Evolutionary conservation across 2,329 filamentous ascomycete species (phyloP).

Genomic region (Bipolaris cookei): DNA sequence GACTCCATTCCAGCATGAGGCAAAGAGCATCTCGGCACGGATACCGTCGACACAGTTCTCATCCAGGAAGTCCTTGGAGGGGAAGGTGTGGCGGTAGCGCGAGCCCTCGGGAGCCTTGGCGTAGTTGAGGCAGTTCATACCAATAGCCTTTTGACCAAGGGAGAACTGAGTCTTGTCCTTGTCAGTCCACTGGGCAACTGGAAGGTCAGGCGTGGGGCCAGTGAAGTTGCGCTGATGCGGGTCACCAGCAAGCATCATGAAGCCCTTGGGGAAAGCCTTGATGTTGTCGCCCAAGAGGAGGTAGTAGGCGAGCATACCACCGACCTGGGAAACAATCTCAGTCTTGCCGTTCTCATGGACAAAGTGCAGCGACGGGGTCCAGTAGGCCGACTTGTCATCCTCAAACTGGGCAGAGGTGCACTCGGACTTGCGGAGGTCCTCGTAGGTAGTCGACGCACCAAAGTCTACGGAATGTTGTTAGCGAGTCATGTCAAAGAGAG

Average conservation of each 20-base stretch:
- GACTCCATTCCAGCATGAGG: conserved; percentile 75
- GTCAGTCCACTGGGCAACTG: conserved; percentile 72
- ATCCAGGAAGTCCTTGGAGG: conserved; percentile 80
- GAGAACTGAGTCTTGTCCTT: conserved; percentile 71
- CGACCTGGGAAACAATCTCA: conserved; percentile 67
- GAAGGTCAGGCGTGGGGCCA: conserved; percentile 66
- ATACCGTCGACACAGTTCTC: conserved; percentile 81
- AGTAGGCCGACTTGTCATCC: conserved; percentile 52
- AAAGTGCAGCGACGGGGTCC: conserved; percentile 72
- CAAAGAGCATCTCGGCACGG: conserved; percentile 74
- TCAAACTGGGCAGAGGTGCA: conserved; percentile 71
- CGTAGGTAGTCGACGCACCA: conserved; percentile 65
- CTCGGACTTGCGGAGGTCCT: conserved; percentile 65
- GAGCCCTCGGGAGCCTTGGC: conserved; percentile 68
- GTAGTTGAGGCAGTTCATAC: conserved; percentile 97
- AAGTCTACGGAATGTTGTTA: conserved; percentile 56
- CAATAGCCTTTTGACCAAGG: conserved; percentile 79
- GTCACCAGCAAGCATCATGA: conserved; percentile 75
- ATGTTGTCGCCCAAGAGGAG: conserved; percentile 75
- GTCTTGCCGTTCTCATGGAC: conserved; percentile 67
- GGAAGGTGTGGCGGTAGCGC: conserved; percentile 80
- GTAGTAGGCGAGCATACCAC: conserved; percentile 71
- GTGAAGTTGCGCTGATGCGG: conserved; percentile 61
- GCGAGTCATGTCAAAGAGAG: conserved; percentile 15
- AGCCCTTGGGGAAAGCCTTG: conserved; percentile 71